Evolutionary conservation across 495 filamentous ascomycete genomes (phyloP).

Genomic region (Friedmanniomyces endolithicus): DNA sequence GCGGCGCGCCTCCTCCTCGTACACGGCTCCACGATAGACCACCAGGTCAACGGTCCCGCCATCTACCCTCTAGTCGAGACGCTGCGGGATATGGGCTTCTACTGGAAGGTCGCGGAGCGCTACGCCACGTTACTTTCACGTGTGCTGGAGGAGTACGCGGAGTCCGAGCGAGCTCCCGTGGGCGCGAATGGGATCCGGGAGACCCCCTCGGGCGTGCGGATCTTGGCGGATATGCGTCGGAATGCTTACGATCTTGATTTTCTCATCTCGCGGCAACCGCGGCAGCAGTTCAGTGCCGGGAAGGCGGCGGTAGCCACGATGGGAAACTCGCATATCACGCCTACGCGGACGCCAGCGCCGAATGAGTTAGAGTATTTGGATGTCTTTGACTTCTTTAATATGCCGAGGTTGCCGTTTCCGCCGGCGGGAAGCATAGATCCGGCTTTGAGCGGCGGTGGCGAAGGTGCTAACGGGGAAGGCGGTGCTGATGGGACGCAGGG

Average conservation of each 20-base stretch:
- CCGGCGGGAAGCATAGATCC: conserved; percentile 12
- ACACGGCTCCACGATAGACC: conserved; percentile 75
- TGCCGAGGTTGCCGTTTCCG: conserved; percentile 54
- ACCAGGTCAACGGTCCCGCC: conserved; percentile 55
- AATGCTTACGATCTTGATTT: conserved; percentile 79
- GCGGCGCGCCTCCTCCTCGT: conserved; percentile 76
- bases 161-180: conserved; percentile 51
- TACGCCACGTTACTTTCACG: conserved; percentile 70
- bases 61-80: conserved; percentile 71
- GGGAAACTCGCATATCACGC: conserved; percentile 2
- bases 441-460: conserved; percentile 8
- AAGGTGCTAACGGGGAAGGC: neutral
- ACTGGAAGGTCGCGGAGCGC: conserved; percentile 73
- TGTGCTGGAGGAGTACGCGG: conserved; percentile 72
- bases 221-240: conserved; percentile 78
- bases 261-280: conserved; percentile 70
- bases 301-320: conserved; percentile 26
- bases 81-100: conserved; percentile 61
- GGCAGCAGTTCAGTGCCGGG: conserved; percentile 34
- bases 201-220: conserved; percentile 69
- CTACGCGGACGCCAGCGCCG: conserved; percentile 46
- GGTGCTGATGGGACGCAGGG: neutral
- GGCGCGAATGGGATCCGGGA: conserved; percentile 48
- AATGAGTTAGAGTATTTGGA: conserved; percentile 85
- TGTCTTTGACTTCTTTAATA: conserved; percentile 87